Conservation (phyloP, 2,329 filamentous ascomycete genomes). For the Aureobasidium sp. region DNA sequence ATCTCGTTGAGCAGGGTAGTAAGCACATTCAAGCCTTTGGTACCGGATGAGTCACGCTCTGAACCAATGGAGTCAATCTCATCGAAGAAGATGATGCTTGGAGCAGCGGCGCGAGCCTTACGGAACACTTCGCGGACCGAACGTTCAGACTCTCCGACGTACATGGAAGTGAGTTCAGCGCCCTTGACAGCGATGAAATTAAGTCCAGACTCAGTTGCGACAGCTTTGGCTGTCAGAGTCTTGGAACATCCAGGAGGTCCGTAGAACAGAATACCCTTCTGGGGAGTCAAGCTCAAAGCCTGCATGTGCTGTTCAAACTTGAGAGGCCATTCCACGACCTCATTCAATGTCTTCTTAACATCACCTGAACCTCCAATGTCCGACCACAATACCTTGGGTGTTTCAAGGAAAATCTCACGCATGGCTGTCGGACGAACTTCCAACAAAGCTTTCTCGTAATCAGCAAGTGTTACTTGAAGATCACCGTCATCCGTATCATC, state of each 20-base stretch:
- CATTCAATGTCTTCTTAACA: constrained; percentile 56
- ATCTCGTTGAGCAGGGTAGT: constrained; percentile 89
- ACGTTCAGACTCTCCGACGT: constrained; percentile 89
- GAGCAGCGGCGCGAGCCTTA: constrained; percentile 71
- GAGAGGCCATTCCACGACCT: constrained; percentile 50
- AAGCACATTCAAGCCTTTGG: constrained; percentile 66
- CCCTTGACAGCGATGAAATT: constrained; percentile 95
- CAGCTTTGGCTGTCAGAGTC: constrained; percentile 81
- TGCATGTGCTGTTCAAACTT: constrained; percentile 46
- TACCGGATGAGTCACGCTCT: constrained; percentile 43
- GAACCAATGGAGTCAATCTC: constrained; percentile 80
- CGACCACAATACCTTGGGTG: constrained; percentile 74
- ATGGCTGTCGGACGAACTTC: constrained; percentile 75
- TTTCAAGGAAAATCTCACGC: constrained; percentile 81
- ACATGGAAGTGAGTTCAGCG: constrained; percentile 90
- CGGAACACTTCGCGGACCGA: constrained; percentile 77
- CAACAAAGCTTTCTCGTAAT: constrained; percentile 58
- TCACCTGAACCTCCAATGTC: constrained; percentile 80
- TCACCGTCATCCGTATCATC: constrained; percentile 1
- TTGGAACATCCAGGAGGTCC: constrained; percentile 93
- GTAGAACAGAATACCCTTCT: constrained; percentile 81
- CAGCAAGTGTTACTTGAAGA: constrained; percentile 29
- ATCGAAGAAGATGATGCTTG: constrained; percentile 94
- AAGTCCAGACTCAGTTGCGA: constrained; percentile 81
- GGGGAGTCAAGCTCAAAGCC: constrained; percentile 47